Conservation (phyloP, 176 grass and related monocot genomes). For the Neostapfia colusana region DNA sequence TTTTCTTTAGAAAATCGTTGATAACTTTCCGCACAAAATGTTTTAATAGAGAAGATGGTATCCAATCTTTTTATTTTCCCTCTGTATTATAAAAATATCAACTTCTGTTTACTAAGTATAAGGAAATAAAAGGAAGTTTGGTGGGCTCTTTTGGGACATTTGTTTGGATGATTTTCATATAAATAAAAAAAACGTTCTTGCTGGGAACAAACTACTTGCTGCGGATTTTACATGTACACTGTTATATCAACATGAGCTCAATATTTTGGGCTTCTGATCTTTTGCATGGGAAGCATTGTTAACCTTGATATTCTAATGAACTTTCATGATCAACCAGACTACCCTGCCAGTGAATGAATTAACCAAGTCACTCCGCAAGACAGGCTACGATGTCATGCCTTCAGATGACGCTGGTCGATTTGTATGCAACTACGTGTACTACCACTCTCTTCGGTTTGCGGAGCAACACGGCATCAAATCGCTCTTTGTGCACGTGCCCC, state of each 20-base stretch:
- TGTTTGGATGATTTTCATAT: not conserved
- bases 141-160: not conserved
- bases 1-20: not conserved
- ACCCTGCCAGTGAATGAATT: slow-evolving; percentile 70
- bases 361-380: slow-evolving; percentile 64
- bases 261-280: not conserved
- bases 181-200: slow-evolving; percentile 22
- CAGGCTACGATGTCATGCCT: slow-evolving; percentile 74
- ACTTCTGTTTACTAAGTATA: not conserved
- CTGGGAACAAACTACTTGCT: not conserved
- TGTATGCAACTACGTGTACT: slow-evolving; percentile 96
- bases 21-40: not conserved
- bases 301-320: not conserved
- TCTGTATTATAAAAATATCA: not conserved
- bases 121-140: not conserved
- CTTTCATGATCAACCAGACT: slow-evolving; percentile 43
- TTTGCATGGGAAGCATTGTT: not conserved
- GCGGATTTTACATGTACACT: not conserved
- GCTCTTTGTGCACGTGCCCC: slow-evolving; percentile 95
- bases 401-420: slow-evolving; percentile 89
- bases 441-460: slow-evolving; percentile 83
- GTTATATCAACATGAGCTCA: not conserved
- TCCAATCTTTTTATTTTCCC: not conserved
- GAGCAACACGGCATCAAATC: slow-evolving; percentile 81
- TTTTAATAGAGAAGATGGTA: not conserved